phyloP scores from a whole-genome alignment of 371 early-diverging fungal genomes.

The Umbelopsis sp. region DNA sequence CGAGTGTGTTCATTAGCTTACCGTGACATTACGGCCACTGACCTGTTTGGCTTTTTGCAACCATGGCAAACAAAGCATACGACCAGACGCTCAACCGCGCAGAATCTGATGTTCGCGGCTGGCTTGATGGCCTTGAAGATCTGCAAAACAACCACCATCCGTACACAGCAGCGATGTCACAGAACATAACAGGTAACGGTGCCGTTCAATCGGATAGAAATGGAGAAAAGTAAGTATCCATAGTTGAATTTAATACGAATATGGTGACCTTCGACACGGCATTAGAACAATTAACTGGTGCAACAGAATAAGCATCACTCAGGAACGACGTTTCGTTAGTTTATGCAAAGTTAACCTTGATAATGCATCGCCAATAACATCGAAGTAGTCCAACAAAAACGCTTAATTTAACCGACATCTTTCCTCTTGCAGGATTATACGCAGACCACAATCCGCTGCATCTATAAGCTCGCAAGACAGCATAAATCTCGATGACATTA shows the following conservation, averaged over 20 bases:
- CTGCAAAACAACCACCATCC: not conserved
- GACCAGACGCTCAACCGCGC: conserved; percentile 2
- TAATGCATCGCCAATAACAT: not conserved
- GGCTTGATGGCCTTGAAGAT: conserved; percentile 15
- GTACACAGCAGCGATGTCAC: not conserved
- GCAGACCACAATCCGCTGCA: conserved; percentile 37
- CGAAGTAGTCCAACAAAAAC: not conserved
- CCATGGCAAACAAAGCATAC: not conserved
- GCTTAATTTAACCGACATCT: not conserved
- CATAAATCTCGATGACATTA: conserved; percentile 46
- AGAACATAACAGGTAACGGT: not conserved
- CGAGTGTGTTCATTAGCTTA: not conserved
- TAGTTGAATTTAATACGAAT: not conserved
- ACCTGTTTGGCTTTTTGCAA: not conserved
- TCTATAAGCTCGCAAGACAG: conserved; percentile 50
- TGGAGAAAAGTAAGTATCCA: not conserved
- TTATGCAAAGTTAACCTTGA: too few species aligned
- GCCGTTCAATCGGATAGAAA: not conserved
- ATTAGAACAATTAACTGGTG: not conserved
- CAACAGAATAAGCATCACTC: not conserved
- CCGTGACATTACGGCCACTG: too few species aligned
- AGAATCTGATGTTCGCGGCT: conserved; percentile 12
- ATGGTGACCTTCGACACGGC: not conserved
- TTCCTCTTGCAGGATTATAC: not conserved
- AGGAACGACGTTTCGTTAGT: not conserved